Evolutionary conservation across 2,329 filamentous ascomycete genomes (phyloP).

Genomic region (Epichloe baconii): DNA sequence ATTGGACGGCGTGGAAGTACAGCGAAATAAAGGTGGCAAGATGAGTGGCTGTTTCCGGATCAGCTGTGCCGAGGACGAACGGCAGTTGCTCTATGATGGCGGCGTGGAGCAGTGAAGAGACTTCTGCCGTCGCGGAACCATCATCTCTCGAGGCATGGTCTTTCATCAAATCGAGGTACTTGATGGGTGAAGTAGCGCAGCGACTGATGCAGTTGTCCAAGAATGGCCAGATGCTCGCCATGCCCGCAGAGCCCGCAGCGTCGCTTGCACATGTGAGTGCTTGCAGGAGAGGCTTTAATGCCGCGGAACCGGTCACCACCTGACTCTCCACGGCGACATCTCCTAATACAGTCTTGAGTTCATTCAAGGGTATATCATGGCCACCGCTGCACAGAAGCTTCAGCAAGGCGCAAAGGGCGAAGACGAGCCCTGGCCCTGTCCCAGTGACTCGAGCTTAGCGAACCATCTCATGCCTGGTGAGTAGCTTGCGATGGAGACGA

Average conservation of each 20-base stretch:
- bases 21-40: conserved; percentile 46
- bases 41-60: conserved; percentile 27
- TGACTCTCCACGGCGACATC: conserved; percentile 53
- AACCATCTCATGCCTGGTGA: conserved; percentile 89
- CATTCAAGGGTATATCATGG: conserved; percentile 21
- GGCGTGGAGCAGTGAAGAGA: conserved; percentile 50
- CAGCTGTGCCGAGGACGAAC: conserved; percentile 45
- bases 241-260: conserved; percentile 10
- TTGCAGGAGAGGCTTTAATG: conserved; percentile 34
- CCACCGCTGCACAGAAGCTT: conserved; percentile 26
- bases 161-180: conserved; percentile 63
- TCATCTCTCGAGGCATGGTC: conserved; percentile 23
- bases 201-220: conserved; percentile 73
- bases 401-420: conserved; percentile 55
- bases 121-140: conserved; percentile 11
- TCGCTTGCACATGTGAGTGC: conserved; percentile 14
- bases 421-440: conserved; percentile 31
- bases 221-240: conserved; percentile 48
- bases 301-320: conserved; percentile 41
- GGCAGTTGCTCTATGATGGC: conserved; percentile 67
- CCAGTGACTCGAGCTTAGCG: conserved; percentile 53
- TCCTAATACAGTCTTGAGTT: conserved; percentile 42
- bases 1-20: conserved; percentile 41
- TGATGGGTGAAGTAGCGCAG: conserved; percentile 63
- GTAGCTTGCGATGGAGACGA: conserved; percentile 66